Conservation (phyloP, 1,284 basidiomycete species). For the Hortiboletus rubellus region DNA sequence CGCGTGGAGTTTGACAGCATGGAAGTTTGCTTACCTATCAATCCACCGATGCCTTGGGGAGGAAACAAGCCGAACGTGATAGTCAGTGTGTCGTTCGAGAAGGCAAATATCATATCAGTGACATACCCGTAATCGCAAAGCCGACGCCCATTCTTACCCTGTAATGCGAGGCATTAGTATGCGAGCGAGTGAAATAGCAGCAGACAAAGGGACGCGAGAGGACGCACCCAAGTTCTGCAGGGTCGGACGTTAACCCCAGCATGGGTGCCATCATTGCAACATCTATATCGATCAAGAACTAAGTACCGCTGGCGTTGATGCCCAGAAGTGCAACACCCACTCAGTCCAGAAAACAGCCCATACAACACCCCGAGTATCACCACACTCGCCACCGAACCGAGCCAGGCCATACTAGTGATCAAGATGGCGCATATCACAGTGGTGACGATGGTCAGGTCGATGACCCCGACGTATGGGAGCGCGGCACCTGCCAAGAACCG, state of each 20-base stretch:
- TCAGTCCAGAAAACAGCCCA: conserved; percentile 37
- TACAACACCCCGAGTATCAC: too few relatives aligned
- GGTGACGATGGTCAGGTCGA: too few relatives aligned
- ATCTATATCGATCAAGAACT: conserved; percentile 2
- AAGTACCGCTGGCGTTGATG: background rate
- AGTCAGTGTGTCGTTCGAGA: background rate
- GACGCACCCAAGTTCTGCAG: conserved; percentile 25
- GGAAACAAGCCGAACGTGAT: background rate
- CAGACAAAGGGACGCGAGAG: background rate
- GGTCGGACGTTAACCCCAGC: conserved; percentile 6
- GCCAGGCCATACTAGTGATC: too few relatives aligned
- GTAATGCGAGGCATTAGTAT: too few relatives aligned
- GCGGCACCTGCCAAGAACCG: conserved; percentile 36
- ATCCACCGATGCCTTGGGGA: background rate
- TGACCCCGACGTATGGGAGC: too few relatives aligned
- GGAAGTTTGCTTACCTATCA: background rate
- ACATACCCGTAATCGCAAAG: conserved; percentile 20
- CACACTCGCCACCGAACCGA: too few relatives aligned
- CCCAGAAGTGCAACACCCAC: background rate
- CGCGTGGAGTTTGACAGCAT: background rate
- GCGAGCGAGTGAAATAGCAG: too few relatives aligned
- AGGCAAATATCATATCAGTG: background rate
- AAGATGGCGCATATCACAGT: too few relatives aligned
- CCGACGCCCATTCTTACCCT: too few relatives aligned
- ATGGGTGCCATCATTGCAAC: conserved; percentile 25